Conservation (phyloP, 2,329 filamentous ascomycete species). For the Lecanicillium sp. region DNA sequence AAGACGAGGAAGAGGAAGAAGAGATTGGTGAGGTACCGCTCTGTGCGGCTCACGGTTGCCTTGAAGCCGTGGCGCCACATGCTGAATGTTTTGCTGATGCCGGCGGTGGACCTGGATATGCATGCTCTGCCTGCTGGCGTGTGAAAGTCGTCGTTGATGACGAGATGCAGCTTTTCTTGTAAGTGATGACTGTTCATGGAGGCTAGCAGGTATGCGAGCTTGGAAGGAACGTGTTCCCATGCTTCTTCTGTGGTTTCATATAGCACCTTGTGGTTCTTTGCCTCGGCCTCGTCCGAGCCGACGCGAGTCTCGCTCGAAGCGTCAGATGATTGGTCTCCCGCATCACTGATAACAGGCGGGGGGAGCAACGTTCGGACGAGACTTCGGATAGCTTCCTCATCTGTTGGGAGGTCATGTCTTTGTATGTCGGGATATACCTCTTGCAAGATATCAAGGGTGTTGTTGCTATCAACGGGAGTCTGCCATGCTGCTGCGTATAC, state of each 20-base stretch:
- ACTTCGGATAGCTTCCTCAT: slow-evolving; percentile 9
- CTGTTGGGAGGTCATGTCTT: slow-evolving; percentile 6
- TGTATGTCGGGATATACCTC: slow-evolving; percentile 7
- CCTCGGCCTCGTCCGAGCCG: background rate
- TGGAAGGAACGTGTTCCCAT: slow-evolving; percentile 8
- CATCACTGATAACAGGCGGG: background rate
- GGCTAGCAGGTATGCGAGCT: slow-evolving; percentile 9
- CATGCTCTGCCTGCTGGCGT: slow-evolving; percentile 8
- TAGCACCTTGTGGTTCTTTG: slow-evolving; percentile 3
- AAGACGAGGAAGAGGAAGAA: slow-evolving; percentile 14
- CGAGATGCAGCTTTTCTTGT: slow-evolving; percentile 9
- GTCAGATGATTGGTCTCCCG: background rate
- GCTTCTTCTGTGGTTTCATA: slow-evolving; percentile 9
- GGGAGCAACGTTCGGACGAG: slow-evolving; percentile 8
- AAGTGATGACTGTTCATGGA: slow-evolving; percentile 10
- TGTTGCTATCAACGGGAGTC: background rate
- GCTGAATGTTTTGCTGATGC: slow-evolving; percentile 10
- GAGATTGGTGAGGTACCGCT: slow-evolving; percentile 11
- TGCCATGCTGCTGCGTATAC: slow-evolving; percentile 11
- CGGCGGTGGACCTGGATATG: slow-evolving; percentile 6
- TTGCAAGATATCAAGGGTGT: slow-evolving; percentile 5
- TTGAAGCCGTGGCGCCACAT: slow-evolving; percentile 13
- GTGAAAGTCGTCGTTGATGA: slow-evolving; percentile 9
- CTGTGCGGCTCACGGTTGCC: slow-evolving; percentile 8
- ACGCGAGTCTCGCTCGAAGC: background rate